Base-by-base conservation (phyloP, 2,329 filamentous ascomycete genomes). In the Periconia digitata region DNA sequence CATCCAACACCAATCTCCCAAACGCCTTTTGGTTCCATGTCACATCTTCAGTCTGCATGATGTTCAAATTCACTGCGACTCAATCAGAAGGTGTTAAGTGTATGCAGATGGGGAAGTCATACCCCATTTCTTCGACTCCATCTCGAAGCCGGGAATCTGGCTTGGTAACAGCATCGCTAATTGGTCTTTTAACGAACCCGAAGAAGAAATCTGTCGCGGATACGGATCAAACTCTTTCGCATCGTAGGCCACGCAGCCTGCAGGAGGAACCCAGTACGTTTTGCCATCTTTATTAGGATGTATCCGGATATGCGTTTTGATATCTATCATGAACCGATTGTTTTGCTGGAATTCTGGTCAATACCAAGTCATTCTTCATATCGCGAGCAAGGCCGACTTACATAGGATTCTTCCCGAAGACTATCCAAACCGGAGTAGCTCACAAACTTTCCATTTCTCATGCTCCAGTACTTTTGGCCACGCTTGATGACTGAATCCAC, bases 1-100 rank as follows among this genome's bases (percentile, higher is more conserved):
- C 76, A n/a, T 72, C 66, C n/a, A 80, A 74, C 16, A 80, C 65
- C 3, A 46, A 22, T 6, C 23, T 7, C 2, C 40, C 23, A 16
- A 46, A 46, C 3, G 34, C 35, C 17, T 40, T 32, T 40, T 38
- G 27, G 16, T 40, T 46, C 43, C 43, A 45, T 15, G 37, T 10
- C 5, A 40, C 37, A 8, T 6, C 7, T 15, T 36, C 15, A 6
- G n/a, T 36, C 34, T 36, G 34, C 34, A n/a, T 7, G 16, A 37
- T 37, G 18, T 37, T 37, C 35, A 37, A 17, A 12, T 37, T 37
- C 10, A 37, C 35, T 37, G 3, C 6, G 18, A 32, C 5, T 15
- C 12, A 32, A 15, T 12, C 3, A 32, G 27, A 21, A 37, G 3
- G 17, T 7, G 10, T 12, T 10, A 12, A 16, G 6, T 37, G 16